Percentiles rank a stretch among this genome's conserved stretches.
phyloP scores from a whole-genome alignment of 345 rosid species.

The Euphorbia tirucalli region DNA sequence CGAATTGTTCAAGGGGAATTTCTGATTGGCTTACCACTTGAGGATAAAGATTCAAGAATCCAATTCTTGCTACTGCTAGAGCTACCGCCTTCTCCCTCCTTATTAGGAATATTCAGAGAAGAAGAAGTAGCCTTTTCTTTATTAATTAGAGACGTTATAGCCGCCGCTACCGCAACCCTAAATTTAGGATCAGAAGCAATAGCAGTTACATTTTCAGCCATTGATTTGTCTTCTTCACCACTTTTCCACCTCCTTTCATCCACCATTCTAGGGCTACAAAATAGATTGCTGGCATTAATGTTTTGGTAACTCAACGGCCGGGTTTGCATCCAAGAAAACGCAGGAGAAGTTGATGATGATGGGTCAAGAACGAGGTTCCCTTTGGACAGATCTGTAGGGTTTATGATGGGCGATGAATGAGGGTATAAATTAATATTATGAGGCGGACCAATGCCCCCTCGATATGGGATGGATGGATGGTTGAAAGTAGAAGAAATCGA shows the following conservation, averaged over 20 bases:
- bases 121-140: constrained; percentile 27
- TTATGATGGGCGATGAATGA: constrained; percentile 21
- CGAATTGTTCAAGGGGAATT: not conserved
- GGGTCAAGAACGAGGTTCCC: too few species aligned
- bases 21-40: constrained; percentile 22
- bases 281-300: not conserved
- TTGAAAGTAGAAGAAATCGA: constrained; percentile 6
- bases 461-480: too few species aligned
- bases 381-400: constrained; percentile 40
- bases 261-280: constrained; percentile 2
- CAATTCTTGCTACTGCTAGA: constrained; percentile 16
- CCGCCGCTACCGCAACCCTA: constrained; percentile 56
- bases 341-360: constrained; percentile 10
- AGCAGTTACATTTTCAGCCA: constrained; percentile 30
- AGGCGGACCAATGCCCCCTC: too few species aligned
- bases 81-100: constrained; percentile 25
- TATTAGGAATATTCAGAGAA: not conserved
- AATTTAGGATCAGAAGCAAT: constrained; percentile 57
- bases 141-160: constrained; percentile 42
- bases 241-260: not conserved
- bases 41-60: constrained; percentile 26
- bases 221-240: not conserved
- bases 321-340: constrained; percentile 28
- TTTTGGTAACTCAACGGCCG: constrained; percentile 2
- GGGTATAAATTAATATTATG: constrained; percentile 22